Conservation (phyloP, 768 basidiomycete genomes). For the Trametes sanguinea region DNA sequence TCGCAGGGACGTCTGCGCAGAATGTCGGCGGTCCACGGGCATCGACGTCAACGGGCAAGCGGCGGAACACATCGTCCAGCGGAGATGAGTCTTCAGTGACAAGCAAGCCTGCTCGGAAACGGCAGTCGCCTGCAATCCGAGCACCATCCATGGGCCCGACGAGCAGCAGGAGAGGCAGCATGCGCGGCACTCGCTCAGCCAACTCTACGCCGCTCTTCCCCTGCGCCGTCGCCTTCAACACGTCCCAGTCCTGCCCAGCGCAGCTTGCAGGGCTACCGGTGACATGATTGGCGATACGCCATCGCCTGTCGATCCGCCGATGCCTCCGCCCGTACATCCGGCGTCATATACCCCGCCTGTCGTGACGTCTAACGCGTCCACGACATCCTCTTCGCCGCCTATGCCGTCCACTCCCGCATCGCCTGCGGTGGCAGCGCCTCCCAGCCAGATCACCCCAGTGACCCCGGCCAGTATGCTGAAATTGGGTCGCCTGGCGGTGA, state of each 20-base stretch:
- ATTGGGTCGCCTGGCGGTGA: conserved; percentile 62
- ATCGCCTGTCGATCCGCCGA: conserved; percentile 83
- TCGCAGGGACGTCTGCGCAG: background rate
- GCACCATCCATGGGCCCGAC: conserved; percentile 31
- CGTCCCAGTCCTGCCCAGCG: conserved; percentile 45
- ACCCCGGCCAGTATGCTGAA: conserved; percentile 96
- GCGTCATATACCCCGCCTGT: conserved; percentile 10
- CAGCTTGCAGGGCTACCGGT: conserved; percentile 28
- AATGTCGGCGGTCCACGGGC: conserved; percentile 19
- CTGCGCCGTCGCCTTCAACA: conserved; percentile 35
- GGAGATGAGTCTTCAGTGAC: conserved; percentile 46
- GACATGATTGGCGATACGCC: conserved; percentile 57
- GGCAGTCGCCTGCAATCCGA: conserved; percentile 50
- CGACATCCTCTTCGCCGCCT: conserved; percentile 63
- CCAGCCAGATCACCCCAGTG: conserved; percentile 63
- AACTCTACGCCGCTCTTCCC: conserved; percentile 59
- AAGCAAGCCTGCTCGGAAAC: conserved; percentile 50
- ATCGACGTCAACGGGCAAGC: conserved; percentile 43
- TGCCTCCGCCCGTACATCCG: conserved; percentile 82
- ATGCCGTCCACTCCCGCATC: conserved; percentile 17
- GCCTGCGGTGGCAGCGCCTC: conserved; percentile 16
- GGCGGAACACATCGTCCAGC: conserved; percentile 54
- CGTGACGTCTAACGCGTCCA: conserved; percentile 27
- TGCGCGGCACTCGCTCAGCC: conserved; percentile 49
- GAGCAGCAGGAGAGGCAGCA: conserved; percentile 9